Conservation (phyloP, 2,329 filamentous ascomycete genomes). For the Neonectria ditissima region DNA sequence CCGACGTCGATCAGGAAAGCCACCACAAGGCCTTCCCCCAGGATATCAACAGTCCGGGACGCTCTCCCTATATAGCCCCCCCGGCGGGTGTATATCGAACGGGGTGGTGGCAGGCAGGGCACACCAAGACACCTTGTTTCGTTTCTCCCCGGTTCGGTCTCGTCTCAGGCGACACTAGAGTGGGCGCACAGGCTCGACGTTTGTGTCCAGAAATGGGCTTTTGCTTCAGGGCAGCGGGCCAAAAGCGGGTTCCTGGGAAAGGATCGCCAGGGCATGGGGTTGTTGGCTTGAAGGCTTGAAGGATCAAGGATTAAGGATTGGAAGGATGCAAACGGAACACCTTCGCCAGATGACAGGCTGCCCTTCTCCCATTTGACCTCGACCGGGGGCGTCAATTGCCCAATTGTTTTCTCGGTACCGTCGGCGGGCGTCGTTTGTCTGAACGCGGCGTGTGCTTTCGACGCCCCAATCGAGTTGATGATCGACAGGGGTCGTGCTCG, state of each 20-base stretch:
- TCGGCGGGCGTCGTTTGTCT: background rate
- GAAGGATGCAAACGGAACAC: too few relatives aligned
- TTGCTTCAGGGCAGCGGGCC: background rate
- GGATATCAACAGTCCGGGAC: background rate
- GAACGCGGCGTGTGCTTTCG: background rate
- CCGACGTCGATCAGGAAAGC: background rate
- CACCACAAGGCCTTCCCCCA: background rate
- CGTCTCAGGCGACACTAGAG: slow-evolving; percentile 19
- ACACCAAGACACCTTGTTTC: slow-evolving; percentile 1
- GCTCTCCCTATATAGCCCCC: background rate
- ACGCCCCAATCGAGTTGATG: slow-evolving; percentile 19
- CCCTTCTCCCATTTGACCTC: too few relatives aligned
- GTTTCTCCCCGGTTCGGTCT: too few relatives aligned
- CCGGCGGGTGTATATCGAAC: background rate
- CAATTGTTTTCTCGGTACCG: too few relatives aligned
- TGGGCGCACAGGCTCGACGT: slow-evolving; percentile 7
- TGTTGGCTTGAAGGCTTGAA: too few relatives aligned
- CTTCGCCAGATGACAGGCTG: too few relatives aligned
- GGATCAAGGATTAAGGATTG: background rate
- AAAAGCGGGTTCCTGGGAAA: background rate
- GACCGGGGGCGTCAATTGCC: too few relatives aligned
- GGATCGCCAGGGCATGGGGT: background rate
- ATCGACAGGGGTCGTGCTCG: slow-evolving; percentile 33
- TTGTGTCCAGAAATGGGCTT: background rate
- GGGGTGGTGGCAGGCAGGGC: background rate